Evolutionary conservation across 1,284 basidiomycete species (phyloP), one percentile per base, ranked within the genome.

Genomic region (Melampsora medusae): DNA sequence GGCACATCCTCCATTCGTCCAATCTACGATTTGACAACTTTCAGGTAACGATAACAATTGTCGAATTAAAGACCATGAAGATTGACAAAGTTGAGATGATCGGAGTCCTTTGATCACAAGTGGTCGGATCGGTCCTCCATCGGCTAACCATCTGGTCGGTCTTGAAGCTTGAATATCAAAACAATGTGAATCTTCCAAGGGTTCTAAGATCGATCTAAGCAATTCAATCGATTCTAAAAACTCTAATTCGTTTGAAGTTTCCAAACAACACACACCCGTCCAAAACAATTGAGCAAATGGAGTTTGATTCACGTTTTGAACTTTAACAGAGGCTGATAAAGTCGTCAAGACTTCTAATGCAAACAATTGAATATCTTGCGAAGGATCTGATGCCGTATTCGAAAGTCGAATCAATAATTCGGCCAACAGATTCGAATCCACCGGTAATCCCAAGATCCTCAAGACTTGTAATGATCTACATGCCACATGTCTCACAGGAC

Each of bases 321-420:
- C 46, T 64, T 75, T 75, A 25, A 56, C 73, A 14, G 53, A 67
- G 17, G 46, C 59, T 9, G 73, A 68, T 35, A 67, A 68, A 33
- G 73, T 75, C 25, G 53, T 67, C n/a, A 75, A 65, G 12, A 68
- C 73, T 69, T 75, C 73, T 33, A 75, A 53, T 50, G 73, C 73
- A 62, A 75, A 75, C 28, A 75, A 56, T 48, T 68, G 73, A 25
- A 75, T 68, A 9, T 75, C 73, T 56, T 59, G 66, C 9, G 73
- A 75, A 10, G 66, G 73, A 68, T 75, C 73, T 31, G 73, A 67
- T 1, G 66, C 66, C 19, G 73, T 75, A 28, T 68, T 75, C 16
- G 73, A 75, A 38, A 75, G 49, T 25, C 73, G 65, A 48, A 68
- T 53, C 10, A 75, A 38, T 17, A 75, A 60, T 68, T 75, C 73